Evolutionary conservation across 257 asterid species (phyloP).

Genomic region (Solanum chmielewskii): DNA sequence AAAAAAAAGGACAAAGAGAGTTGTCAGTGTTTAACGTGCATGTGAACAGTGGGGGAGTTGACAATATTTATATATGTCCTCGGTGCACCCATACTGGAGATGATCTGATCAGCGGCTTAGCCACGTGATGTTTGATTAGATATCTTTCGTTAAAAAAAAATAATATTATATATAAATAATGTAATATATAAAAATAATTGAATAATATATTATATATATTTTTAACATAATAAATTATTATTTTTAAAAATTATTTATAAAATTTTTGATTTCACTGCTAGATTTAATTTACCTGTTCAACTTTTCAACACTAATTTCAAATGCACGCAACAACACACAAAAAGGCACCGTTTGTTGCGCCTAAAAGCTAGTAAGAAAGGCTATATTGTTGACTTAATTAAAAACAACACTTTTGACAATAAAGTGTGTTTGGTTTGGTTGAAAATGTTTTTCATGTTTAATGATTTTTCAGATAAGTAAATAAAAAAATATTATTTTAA

Average conservation of each 20-base stretch:
- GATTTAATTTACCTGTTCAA: not conserved
- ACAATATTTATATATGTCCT: not conserved
- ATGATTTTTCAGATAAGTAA: not conserved
- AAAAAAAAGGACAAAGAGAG: not conserved
- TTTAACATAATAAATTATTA: too few relatives aligned
- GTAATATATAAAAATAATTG: too few relatives aligned
- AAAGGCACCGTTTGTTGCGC: not conserved
- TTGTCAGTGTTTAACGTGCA: not conserved
- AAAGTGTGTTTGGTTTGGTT: not conserved
- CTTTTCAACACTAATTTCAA: not conserved
- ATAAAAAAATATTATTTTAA: too few relatives aligned
- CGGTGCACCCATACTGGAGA: not conserved
- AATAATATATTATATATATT: too few relatives aligned
- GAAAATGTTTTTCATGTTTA: not conserved
- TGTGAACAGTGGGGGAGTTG: not conserved
- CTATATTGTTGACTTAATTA: not conserved
- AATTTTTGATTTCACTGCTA: rapidly evolving
- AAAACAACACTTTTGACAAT: not conserved
- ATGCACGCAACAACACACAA: not conserved
- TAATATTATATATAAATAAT: too few relatives aligned
- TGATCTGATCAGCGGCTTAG: not conserved
- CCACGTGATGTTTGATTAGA: too few relatives aligned
- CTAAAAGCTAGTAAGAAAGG: not conserved
- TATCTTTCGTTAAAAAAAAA: too few relatives aligned
- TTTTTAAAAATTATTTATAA: too few relatives aligned